Base-by-base conservation (phyloP, 2,329 filamentous ascomycete genomes). In the Capronia americana region DNA sequence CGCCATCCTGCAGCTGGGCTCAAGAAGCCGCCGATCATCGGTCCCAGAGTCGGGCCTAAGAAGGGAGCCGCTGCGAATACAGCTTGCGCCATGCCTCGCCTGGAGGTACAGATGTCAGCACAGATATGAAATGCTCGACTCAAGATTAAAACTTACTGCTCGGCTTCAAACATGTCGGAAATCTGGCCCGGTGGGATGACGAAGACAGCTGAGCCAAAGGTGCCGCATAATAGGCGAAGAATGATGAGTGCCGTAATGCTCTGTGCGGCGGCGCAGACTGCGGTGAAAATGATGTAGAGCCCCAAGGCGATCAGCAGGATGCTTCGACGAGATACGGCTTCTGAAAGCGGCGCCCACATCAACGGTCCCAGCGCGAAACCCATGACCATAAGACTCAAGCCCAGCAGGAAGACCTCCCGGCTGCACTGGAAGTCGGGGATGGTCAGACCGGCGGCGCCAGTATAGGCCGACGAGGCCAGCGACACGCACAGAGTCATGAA, bases 181-280 rank as follows among this genome's bases (percentile, higher is more conserved):
- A 92, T 71, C 0, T 90, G 88, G 30, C 89, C 89, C 1, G 88
- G 88, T 0, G 88, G 90, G 70, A 89, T 90, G 0, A 88, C 90
- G 0, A 92, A 83, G 0, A 88, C 88, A 0, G 88, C 87, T 0
- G 68, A 65, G 10, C 65, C 69, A 50, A 71, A 64, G 5, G 51
- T 54, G 48, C 70, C 69, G 20, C 56, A 80, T 48, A 88, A 89
- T 76, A 91, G 90, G 0, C 88, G 82, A 0, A 87, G 88, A 23
- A 90, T 74, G 79, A 90, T 83, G 10, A 92, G 73, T 0, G 88
- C 89, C 74, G 90, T 87, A 1, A 91, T 79, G 72, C 91, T 87
- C 74, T 90, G 88, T 1, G 87, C 83, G 0, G 85, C 83, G 0
- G 86, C 88, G 0, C 83, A 87, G 1, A 79, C 88, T 69, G 91